Percentiles rank a stretch among this genome's conserved stretches.
phyloP scores from a whole-genome alignment of 176 grass and related monocot genomes.

The Ananas comosus region DNA sequence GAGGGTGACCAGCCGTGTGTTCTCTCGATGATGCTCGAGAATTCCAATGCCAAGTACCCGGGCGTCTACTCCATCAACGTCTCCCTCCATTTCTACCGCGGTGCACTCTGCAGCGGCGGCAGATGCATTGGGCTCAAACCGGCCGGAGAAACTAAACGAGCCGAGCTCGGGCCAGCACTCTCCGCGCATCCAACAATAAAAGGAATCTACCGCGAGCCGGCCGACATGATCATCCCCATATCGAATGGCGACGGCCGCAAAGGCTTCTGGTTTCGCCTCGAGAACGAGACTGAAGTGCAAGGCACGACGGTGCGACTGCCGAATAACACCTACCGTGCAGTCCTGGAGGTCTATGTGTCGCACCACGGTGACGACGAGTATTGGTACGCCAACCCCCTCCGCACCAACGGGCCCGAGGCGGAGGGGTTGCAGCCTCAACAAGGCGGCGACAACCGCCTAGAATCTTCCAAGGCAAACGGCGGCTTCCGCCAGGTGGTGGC shows the following conservation, averaged over 20 bases:
- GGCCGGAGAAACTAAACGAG: background rate
- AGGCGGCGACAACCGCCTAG: slow-evolving; percentile 29
- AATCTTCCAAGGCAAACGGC: slow-evolving; percentile 28
- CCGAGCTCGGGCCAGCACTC: slow-evolving; percentile 28
- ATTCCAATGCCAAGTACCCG: slow-evolving; percentile 51
- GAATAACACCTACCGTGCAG: slow-evolving; percentile 47
- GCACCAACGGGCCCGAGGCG: background rate
- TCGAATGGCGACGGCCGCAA: slow-evolving; percentile 35
- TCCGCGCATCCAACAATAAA: slow-evolving; percentile 12
- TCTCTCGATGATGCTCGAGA: slow-evolving; percentile 56
- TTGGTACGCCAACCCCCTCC: slow-evolving; percentile 47
- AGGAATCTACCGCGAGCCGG: slow-evolving; percentile 8
- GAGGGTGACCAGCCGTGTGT: slow-evolving; percentile 1
- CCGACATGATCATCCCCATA: slow-evolving; percentile 49
- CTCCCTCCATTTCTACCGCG: slow-evolving; percentile 62
- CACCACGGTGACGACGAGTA: slow-evolving; percentile 45
- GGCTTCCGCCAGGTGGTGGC: slow-evolving; percentile 40
- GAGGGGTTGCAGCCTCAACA: background rate
- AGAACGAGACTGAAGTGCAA: slow-evolving; percentile 28
- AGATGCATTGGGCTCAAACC: slow-evolving; percentile 11
- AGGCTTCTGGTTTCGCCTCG: slow-evolving; percentile 51
- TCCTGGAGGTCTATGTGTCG: slow-evolving; percentile 62
- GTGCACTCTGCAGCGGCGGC: slow-evolving; percentile 16
- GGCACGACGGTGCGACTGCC: slow-evolving; percentile 38
- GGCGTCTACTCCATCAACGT: slow-evolving; percentile 60